Conservation (phyloP, 2,329 filamentous ascomycete species). For the Thielaviopsis euricoi region DNA sequence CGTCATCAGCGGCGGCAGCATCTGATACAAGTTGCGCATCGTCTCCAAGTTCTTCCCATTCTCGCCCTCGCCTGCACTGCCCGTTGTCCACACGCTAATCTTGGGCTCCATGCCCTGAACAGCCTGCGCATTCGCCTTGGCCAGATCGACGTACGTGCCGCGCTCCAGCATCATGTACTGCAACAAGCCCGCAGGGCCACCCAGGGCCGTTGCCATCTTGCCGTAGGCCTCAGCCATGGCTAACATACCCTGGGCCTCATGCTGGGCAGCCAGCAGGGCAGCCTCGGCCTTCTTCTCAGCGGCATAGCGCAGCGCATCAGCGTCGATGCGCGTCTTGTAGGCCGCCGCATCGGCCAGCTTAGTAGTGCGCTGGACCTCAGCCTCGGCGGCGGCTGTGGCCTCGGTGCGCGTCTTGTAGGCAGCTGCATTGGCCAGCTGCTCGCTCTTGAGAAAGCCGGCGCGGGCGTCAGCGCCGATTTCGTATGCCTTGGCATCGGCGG, state of each 20-base stretch:
- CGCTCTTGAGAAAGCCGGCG: slow-evolving; percentile 34
- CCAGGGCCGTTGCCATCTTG: slow-evolving; percentile 54
- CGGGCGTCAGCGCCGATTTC: slow-evolving; percentile 45
- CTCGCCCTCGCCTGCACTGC: slow-evolving; percentile 22
- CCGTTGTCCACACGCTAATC: slow-evolving; percentile 84
- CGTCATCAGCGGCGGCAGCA: slow-evolving; percentile 62
- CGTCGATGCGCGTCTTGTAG: slow-evolving; percentile 29
- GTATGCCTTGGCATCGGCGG: slow-evolving; percentile 49
- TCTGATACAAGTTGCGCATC: slow-evolving; percentile 72
- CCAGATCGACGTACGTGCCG: slow-evolving; percentile 61
- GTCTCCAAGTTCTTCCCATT: slow-evolving; percentile 29
- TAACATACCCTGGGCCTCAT: slow-evolving; percentile 58
- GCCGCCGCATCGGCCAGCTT: slow-evolving; percentile 36
- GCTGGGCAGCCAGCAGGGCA: slow-evolving; percentile 41
- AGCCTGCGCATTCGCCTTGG: slow-evolving; percentile 59
- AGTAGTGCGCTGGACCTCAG: slow-evolving; percentile 21
- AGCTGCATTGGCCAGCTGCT: slow-evolving; percentile 34
- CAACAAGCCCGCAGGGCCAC: slow-evolving; percentile 60
- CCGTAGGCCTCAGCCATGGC: slow-evolving; percentile 72
- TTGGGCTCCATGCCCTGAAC: slow-evolving; percentile 68
- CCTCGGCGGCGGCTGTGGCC: slow-evolving; percentile 23
- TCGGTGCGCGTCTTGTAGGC: slow-evolving; percentile 33
- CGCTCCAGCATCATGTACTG: slow-evolving; percentile 82
- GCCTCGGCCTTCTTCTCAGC: slow-evolving; percentile 34
- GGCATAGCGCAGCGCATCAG: slow-evolving; percentile 24